Base-by-base conservation (phyloP, 2,329 filamentous ascomycete species). In the Beauveria rudraprayagi region DNA sequence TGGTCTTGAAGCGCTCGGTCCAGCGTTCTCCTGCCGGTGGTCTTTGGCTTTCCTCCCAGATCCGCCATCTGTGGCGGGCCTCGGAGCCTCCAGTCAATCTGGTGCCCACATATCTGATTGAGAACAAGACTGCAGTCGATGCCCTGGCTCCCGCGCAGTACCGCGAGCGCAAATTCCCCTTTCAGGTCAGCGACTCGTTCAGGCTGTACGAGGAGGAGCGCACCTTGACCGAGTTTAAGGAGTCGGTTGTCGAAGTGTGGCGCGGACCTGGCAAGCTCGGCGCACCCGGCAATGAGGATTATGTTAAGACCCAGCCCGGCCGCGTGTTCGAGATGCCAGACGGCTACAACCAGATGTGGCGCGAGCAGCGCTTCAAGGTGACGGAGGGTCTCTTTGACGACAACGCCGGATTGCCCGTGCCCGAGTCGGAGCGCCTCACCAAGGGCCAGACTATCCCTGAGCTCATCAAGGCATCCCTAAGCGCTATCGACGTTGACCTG, bases 291-390 rank as follows among this genome's bases (percentile, higher is more conserved):
- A 95, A 93, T 71, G 86, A 94, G 70, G 92, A 97, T 47, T 80
- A 85, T 53, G 87, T 87, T 62, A 87, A 84, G 71, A 81, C 77
- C 50, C 85, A 87, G 65, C 90, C 91, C 1, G 90, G 91, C 46
- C 88, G 91, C 57, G 89, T 94, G 11, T 99, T 97, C 70, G 94
- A 99, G 78, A 94, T 99, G 83, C 94, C 94, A 10, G 91, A 97
- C 71, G 94, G 94, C 56, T 92, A 89, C 78, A 99, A 97, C 78
- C 90, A 96, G 73, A 89, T 96, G 76, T 99, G 96, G 80, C 88
- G 90, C 64, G 83, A 88, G 61, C 92, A 97, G 73, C 87, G 94
- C 56, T 97, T 89, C 81, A 85, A 86, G 66, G 88, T 91, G 11
- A 87, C 88, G 1, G 94, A 99, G 76, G 90, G 90, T 47, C 83